A percentile compares a stretch with the other conserved stretches of the same genome.
These are phyloP conservation scores for Colletotrichum endophyticum DNA, from an alignment of 2,329 filamentous ascomycete species.

Conservation along the genomic window DNA sequence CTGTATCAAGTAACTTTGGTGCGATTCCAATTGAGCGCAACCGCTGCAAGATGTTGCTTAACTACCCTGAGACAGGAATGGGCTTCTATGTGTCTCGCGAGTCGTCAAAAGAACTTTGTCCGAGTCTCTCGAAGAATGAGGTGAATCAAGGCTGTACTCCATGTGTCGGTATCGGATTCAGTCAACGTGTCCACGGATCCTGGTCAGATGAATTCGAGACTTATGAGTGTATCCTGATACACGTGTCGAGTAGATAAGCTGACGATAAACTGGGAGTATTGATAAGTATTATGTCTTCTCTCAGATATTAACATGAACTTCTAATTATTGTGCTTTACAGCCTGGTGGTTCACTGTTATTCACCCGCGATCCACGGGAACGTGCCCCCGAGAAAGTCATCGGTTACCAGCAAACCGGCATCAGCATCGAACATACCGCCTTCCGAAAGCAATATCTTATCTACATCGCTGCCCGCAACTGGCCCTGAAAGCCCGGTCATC, in stretches of 20 bases:
- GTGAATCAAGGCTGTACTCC: neutral
- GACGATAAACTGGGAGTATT: neutral
- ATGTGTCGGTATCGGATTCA: neutral
- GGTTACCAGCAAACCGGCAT: constrained; percentile 1
- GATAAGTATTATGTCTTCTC: neutral
- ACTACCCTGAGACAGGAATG: neutral
- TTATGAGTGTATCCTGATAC: neutral
- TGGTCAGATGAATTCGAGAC: neutral
- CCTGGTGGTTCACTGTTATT: neutral
- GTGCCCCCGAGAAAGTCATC: neutral
- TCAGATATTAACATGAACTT: neutral
- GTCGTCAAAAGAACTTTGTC: neutral
- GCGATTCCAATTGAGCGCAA: neutral
- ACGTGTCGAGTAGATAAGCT: neutral
- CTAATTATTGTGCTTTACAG: neutral
- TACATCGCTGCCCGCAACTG: neutral
- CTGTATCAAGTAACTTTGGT: neutral
- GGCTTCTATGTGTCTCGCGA: neutral
- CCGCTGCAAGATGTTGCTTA: neutral
- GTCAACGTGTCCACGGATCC: neutral
- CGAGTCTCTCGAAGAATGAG: neutral
- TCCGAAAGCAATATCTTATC: neutral
- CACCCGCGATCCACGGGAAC: neutral
- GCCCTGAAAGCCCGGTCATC: neutral
- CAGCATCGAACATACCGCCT: neutral